Conservation (phyloP, 192 early-diverging fungal genomes). For the Rhizoclosmatium sp. region DNA sequence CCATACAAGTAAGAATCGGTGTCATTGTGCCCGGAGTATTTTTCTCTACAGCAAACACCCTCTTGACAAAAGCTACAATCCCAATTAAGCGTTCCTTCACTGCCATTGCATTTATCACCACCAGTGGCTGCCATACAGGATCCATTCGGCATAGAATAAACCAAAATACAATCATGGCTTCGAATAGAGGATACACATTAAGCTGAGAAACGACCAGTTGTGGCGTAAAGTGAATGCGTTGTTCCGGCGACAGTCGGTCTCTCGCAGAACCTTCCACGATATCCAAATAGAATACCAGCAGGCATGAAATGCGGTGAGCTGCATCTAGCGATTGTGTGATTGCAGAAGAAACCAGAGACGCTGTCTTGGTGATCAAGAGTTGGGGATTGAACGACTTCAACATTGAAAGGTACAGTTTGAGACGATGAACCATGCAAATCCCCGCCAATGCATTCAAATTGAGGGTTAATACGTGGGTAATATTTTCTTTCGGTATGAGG, state of each 20-base stretch:
- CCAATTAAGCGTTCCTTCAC: background rate
- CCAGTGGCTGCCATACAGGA: background rate
- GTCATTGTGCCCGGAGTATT: background rate
- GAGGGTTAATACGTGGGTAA: background rate
- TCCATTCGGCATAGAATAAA: background rate
- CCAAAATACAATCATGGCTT: slow-evolving; percentile 12
- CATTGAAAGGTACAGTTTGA: background rate
- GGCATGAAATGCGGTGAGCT: background rate
- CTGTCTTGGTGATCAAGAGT: background rate
- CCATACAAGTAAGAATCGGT: slow-evolving; percentile 6
- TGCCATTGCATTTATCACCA: background rate
- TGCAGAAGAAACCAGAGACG: background rate
- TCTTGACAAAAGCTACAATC: background rate
- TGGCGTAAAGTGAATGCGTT: too few relatives aligned
- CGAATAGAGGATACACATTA: background rate
- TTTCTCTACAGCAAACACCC: background rate
- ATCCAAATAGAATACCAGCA: background rate
- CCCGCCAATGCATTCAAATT: background rate
- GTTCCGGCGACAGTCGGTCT: background rate
- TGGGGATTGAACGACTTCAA: background rate
- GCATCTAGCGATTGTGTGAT: background rate
- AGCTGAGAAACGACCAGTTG: too few relatives aligned
- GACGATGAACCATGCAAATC: background rate
- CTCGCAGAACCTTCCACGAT: background rate
- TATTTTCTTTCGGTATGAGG: background rate